Conservation (phyloP, 805 yeast genomes). For the Candida sakaeoensis region DNA sequence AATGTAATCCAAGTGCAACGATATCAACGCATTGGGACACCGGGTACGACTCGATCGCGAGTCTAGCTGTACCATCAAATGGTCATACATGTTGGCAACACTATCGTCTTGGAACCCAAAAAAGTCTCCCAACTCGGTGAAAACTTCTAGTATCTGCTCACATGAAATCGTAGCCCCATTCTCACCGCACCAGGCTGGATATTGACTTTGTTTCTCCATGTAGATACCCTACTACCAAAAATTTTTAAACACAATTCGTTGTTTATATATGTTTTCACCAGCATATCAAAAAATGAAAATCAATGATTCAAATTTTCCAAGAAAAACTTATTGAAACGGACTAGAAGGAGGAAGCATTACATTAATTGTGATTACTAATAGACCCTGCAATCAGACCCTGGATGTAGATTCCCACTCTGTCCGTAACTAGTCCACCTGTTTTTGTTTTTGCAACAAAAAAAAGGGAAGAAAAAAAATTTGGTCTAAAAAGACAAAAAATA, state of each 20-base stretch:
- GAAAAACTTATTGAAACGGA: too few relatives aligned
- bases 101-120: constrained; percentile 88
- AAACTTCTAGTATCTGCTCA: constrained; percentile 57
- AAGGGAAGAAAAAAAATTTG: too few relatives aligned
- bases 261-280: neutral
- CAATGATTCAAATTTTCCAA: too few relatives aligned
- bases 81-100: constrained; percentile 75
- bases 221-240: too few relatives aligned
- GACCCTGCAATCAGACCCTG: too few relatives aligned
- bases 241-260: too few relatives aligned
- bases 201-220: constrained; percentile 5
- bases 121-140: constrained; percentile 50
- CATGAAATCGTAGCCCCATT: constrained; percentile 22
- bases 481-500: constrained; percentile 1
- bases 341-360: too few relatives aligned
- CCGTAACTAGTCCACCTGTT: too few relatives aligned
- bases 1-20: constrained; percentile 85
- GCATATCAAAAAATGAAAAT: too few relatives aligned
- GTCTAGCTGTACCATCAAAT: constrained; percentile 74
- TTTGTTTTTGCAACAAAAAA: too few relatives aligned
- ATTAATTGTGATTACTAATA: too few relatives aligned
- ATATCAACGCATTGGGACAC: constrained; percentile 64
- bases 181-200: constrained; percentile 22
- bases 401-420: too few relatives aligned
- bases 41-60: constrained; percentile 81